Evolutionary conservation across 805 yeast species (phyloP), one percentile per base, ranked within the genome.

Genomic region (Ogataea sp.): DNA sequence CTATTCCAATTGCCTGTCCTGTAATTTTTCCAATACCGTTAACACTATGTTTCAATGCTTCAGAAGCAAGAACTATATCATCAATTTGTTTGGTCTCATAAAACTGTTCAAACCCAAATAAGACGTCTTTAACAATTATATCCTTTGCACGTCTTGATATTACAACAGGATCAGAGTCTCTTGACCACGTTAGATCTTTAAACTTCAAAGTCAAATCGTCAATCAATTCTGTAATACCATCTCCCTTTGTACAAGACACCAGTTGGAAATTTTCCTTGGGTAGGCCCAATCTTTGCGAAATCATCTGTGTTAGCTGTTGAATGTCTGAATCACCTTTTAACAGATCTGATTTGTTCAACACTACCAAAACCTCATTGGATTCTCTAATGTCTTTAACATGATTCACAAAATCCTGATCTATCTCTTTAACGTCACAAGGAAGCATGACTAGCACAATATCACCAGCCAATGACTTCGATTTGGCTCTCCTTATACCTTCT

Each of bases 1-100:
- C 97, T 0, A 89, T 71, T 0, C 95, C 95, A 13, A 90, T 77
- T 0, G 86, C 74, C 30, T 84, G 83, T 1, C 97, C 98, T 0
- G 97, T 89, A 20, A 93, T 83, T 52, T 80, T 84, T 0, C 97
- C 97, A 29, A 93, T 83, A 0, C 96, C 96, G 13, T 82, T 87
- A 16, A 82, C 78, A 1, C 96, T 78, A 37, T 71, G 71, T 36
- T 73, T 71, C 30, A 93, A 65, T 40, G 83, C 80, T 43, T 90
- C 96, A 1, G 85, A 65, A 0, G 95, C 95, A 29, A 87, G 56
- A 0, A 86, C 90, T 2, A 87, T 76, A 48, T 89, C 97, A 32
- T 75, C 75, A 15, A 65, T 58, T 3, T 68, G 62, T 38, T 67
- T 70, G 53, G 70, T 70, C 2, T 53, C 40, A 15, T 70, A 52